A percentile compares a stretch with the other conserved stretches of the same genome.
Conservation (phyloP, 192 early-diverging fungal species). For the Gamsiella multidivaricata region DNA sequence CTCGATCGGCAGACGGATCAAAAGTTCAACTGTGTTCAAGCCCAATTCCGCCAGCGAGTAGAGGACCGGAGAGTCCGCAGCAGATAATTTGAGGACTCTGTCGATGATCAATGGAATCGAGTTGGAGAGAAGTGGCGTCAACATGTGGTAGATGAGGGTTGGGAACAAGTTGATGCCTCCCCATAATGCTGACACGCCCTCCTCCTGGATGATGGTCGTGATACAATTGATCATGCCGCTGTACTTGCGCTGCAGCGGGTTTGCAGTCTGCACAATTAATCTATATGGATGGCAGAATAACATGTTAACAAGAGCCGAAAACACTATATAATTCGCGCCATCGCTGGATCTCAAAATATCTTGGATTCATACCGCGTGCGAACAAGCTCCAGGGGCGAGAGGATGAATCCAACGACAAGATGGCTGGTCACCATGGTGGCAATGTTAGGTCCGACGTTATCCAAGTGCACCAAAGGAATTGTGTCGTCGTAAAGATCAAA, state of each 20-base stretch:
- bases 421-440: slow-evolving; percentile 82
- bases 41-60: slow-evolving; percentile 74
- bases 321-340: too few relatives aligned
- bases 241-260: slow-evolving; percentile 85
- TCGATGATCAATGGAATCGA: slow-evolving; percentile 75
- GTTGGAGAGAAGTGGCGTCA: slow-evolving; percentile 80
- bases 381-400: slow-evolving; percentile 94
- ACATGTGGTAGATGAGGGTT: slow-evolving; percentile 81
- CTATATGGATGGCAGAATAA: slow-evolving; percentile 44
- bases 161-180: slow-evolving; percentile 79
- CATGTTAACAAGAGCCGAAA: background rate
- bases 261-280: slow-evolving; percentile 86
- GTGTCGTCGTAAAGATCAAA: slow-evolving; percentile 93
- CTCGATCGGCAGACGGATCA: slow-evolving; percentile 88
- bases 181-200: slow-evolving; percentile 77
- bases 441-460: slow-evolving; percentile 70
- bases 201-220: slow-evolving; percentile 79
- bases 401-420: slow-evolving; percentile 79
- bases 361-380: slow-evolving; percentile 74
- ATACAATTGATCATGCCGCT: slow-evolving; percentile 83
- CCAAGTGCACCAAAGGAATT: slow-evolving; percentile 78
- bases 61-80: slow-evolving; percentile 75
- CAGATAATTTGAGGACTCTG: slow-evolving; percentile 69
- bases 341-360: too few relatives aligned
- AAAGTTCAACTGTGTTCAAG: slow-evolving; percentile 77